Evolutionary conservation across 768 basidiomycete genomes (phyloP).

Genomic region (Cystobasidium ongulense): DNA sequence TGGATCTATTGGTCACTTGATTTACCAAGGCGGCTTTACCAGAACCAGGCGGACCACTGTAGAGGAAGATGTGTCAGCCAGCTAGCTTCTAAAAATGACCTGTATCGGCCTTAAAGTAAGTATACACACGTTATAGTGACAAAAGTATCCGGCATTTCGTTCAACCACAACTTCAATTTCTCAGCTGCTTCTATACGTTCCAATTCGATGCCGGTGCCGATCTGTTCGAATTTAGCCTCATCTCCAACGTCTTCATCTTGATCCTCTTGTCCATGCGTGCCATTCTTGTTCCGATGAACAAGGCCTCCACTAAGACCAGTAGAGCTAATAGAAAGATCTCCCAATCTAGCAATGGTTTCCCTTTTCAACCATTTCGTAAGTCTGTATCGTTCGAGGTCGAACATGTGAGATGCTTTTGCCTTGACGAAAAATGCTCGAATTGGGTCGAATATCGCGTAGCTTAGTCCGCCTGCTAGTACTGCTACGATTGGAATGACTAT

Average conservation of each 20-base stretch:
- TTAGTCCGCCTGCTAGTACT: slow-evolving; percentile 80
- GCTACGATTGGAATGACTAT: slow-evolving; percentile 70
- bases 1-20: slow-evolving; percentile 43
- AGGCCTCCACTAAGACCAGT: background rate
- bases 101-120: background rate
- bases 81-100: background rate
- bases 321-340: background rate
- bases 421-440: slow-evolving; percentile 75
- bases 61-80: background rate
- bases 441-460: slow-evolving; percentile 92
- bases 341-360: slow-evolving; percentile 53
- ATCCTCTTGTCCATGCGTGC: slow-evolving; percentile 19
- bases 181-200: slow-evolving; percentile 71
- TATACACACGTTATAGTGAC: slow-evolving; percentile 43
- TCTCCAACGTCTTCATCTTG: background rate
- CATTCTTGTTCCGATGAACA: background rate
- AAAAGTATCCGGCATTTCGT: slow-evolving; percentile 51
- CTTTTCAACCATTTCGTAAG: slow-evolving; percentile 67
- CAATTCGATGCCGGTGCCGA: slow-evolving; percentile 59
- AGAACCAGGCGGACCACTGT: slow-evolving; percentile 47
- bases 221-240: slow-evolving; percentile 32
- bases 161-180: slow-evolving; percentile 61
- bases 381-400: slow-evolving; percentile 62
- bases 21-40: slow-evolving; percentile 47
- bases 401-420: slow-evolving; percentile 72